Evolutionary conservation across 306 rosid genomes (phyloP).

Genomic region (Ammopiptanthus mongolicus): DNA sequence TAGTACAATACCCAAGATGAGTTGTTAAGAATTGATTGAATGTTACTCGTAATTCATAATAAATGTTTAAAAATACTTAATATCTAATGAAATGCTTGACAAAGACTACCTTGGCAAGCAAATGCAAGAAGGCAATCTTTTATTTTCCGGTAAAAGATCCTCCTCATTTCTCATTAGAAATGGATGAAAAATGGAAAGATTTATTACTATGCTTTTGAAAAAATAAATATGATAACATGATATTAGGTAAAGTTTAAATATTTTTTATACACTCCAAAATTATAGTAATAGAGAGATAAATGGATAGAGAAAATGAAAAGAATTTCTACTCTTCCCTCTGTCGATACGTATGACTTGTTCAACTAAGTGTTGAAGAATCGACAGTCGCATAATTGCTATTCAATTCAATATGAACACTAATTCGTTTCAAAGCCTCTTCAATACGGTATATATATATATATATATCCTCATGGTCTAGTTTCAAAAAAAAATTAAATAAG

Average conservation of each 20-base stretch:
- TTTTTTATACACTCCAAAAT: too few species aligned
- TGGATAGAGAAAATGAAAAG: too few species aligned
- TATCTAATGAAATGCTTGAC: neutral
- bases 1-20: neutral
- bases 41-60: neutral
- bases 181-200: too few species aligned
- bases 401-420: constrained; percentile 19
- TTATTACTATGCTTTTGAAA: too few species aligned
- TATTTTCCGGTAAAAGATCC: too few species aligned
- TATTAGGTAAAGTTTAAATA: too few species aligned
- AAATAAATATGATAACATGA: too few species aligned
- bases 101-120: neutral
- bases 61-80: too few species aligned
- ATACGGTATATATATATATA: neutral
- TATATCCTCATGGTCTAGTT: neutral
- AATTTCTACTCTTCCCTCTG: too few species aligned
- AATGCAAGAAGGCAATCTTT: neutral
- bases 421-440: constrained; percentile 14
- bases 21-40: neutral
- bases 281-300: too few species aligned
- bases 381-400: neutral
- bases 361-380: neutral
- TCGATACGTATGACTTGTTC: neutral
- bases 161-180: too few species aligned
- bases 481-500: neutral